Base-by-base conservation (phyloP, 768 basidiomycete genomes). In the Fistulinella prunicolor region DNA sequence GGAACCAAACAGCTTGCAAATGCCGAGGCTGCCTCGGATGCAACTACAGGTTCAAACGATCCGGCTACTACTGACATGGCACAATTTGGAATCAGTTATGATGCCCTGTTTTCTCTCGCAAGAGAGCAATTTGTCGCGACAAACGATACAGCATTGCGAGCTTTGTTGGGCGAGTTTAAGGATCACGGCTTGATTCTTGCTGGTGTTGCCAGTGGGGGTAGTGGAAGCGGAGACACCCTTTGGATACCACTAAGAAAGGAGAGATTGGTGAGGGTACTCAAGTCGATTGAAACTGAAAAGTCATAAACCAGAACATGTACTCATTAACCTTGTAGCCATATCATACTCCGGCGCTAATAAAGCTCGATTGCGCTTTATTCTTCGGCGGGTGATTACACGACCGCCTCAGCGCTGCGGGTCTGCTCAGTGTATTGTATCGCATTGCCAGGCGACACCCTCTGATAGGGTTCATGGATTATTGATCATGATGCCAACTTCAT, bases 201-300 rank as follows among this genome's bases (percentile, higher is more conserved):
- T 21, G 69, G 72, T 22, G 63, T 63, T 3, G 72, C 72, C 56
- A 64, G 73, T 48, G 68, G 70, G 34, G 58, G 76, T 51, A 65
- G 75, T 28, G 74, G 76, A 45, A 61, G 71, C 42, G 82, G 51
- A 20, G 61, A 91, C 67, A 75, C 81, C 60, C 69, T 94, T 36
- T 96, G 93, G 93, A 89, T 96, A 56, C 89, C 91, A 2, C 58
- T 97, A 57, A 75, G 87, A 53, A 86, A 84, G 65, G 90, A 93
- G 60, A 76, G 85, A 56, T 62, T 94, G 54, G 64, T 63, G 16
- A 75, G 64, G 48, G 70, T 86, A 7, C 60, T 83, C 35, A 51
- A 57, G 44, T 54, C 61, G 16, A 57, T 67, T 20, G 61, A 62
- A 54, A 19, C 39, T 21, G 61, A 64, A 44, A 37, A 51, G 5